phyloP scores from a whole-genome alignment of 2,329 filamentous ascomycete genomes.

The Fusarium sp. region DNA sequence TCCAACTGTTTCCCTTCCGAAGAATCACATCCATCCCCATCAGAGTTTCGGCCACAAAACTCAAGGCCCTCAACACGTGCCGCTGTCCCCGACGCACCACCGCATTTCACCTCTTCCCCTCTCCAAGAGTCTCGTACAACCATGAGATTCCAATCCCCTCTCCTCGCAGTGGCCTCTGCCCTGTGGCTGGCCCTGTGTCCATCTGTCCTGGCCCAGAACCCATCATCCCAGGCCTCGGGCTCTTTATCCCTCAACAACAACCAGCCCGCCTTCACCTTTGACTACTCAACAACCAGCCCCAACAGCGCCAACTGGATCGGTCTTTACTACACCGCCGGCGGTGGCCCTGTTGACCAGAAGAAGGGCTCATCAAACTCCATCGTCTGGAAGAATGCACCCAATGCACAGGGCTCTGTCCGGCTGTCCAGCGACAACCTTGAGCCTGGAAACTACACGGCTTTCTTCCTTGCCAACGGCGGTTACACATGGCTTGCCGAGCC shows the following conservation, averaged over 20 bases:
- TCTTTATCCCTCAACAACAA: conserved; percentile 33
- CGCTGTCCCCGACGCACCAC: conserved; percentile 6
- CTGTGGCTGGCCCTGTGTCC: conserved; percentile 28
- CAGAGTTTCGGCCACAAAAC: background rate
- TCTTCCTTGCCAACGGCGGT: conserved; percentile 50
- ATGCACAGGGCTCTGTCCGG: conserved; percentile 42
- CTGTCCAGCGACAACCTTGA: conserved; percentile 42
- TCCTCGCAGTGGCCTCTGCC: conserved; percentile 23
- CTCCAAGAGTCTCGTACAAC: conserved; percentile 2
- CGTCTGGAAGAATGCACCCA: conserved; percentile 50
- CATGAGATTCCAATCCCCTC: conserved; percentile 31
- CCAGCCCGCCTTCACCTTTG: conserved; percentile 48
- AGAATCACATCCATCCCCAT: background rate
- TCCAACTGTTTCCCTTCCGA: background rate
- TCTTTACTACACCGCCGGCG: conserved; percentile 49
- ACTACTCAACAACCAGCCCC: conserved; percentile 48
- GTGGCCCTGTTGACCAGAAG: conserved; percentile 50
- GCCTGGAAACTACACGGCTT: conserved; percentile 51
- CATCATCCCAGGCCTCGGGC: conserved; percentile 14
- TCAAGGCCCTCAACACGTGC: conserved; percentile 1
- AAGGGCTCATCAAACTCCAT: conserved; percentile 46
- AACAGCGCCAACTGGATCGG: conserved; percentile 53
- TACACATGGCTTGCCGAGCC: conserved; percentile 53
- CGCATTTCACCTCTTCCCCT: background rate
- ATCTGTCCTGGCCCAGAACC: conserved; percentile 17